Percentiles rank a stretch among this genome's conserved stretches.
Conservation (phyloP, 2,329 filamentous ascomycete genomes). For the Hymenoscyphus occultus region DNA sequence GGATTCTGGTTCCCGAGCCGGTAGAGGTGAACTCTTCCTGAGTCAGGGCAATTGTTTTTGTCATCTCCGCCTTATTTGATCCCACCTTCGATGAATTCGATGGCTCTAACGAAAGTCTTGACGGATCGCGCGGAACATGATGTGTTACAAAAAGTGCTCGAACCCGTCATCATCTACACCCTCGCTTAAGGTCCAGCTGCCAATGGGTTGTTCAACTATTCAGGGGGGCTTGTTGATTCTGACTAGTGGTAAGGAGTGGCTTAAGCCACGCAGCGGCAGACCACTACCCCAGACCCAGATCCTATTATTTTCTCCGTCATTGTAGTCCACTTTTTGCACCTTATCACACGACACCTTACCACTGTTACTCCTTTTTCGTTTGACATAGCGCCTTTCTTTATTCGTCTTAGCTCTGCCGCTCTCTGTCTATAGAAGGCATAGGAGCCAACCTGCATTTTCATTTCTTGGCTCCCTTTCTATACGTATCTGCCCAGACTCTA, state of each 20-base stretch:
- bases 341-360: background rate
- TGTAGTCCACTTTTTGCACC: background rate
- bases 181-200: background rate
- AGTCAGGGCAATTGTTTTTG: background rate
- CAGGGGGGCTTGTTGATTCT: background rate
- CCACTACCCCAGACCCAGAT: background rate
- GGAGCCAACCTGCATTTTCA: background rate
- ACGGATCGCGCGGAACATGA: background rate
- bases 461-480: background rate
- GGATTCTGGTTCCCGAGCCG: too few relatives aligned
- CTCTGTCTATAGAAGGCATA: background rate
- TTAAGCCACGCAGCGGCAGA: background rate
- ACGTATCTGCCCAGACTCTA: background rate
- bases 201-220: background rate
- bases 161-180: background rate
- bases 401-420: background rate
- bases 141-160: background rate
- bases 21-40: too few relatives aligned
- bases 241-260: background rate
- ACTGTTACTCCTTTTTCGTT: background rate
- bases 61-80: background rate
- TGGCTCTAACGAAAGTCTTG: background rate
- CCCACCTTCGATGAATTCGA: background rate
- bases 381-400: background rate
- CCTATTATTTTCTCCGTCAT: background rate